phyloP scores from a whole-genome alignment of 2,329 filamentous ascomycete genomes.

The Piedraia hortae region DNA sequence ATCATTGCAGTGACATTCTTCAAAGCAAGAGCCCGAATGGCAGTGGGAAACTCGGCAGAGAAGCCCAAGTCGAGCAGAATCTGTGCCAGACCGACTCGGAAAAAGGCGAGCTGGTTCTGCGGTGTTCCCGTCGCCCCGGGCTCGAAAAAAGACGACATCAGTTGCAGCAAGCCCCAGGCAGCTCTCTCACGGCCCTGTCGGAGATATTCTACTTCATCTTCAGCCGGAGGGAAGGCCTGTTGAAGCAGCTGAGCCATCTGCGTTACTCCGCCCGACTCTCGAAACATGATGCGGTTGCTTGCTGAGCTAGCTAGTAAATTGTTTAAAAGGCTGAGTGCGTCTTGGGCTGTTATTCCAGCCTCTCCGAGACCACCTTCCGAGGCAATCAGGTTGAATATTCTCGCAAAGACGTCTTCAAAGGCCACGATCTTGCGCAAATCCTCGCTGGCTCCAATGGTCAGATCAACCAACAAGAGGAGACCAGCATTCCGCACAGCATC shows the following conservation, averaged over 20 bases:
- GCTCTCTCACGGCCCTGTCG: slow-evolving; percentile 54
- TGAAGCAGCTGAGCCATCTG: slow-evolving; percentile 37
- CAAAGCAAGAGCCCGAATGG: slow-evolving; percentile 67
- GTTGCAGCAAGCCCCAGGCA: slow-evolving; percentile 63
- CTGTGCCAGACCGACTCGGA: slow-evolving; percentile 53
- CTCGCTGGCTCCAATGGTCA: slow-evolving; percentile 51
- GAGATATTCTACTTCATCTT: slow-evolving; percentile 3
- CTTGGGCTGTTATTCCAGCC: slow-evolving; percentile 69
- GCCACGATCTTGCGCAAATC: slow-evolving; percentile 89
- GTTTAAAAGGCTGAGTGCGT: slow-evolving; percentile 70
- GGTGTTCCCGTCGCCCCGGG: slow-evolving; percentile 53
- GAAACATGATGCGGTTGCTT: slow-evolving; percentile 81
- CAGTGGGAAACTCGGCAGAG: slow-evolving; percentile 38
- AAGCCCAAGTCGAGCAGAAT: slow-evolving; percentile 66
- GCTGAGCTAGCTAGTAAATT: slow-evolving; percentile 68
- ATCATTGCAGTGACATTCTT: slow-evolving; percentile 72
- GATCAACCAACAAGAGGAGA: slow-evolving; percentile 58
- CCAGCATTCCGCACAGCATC: slow-evolving; percentile 74
- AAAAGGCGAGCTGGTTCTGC: slow-evolving; percentile 66
- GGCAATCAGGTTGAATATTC: slow-evolving; percentile 56
- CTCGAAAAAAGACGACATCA: slow-evolving; percentile 64
- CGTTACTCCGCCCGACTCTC: slow-evolving; percentile 61
- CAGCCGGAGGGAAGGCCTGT: slow-evolving; percentile 24
- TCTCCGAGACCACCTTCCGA: slow-evolving; percentile 56
- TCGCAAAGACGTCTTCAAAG: slow-evolving; percentile 81